Evolutionary conservation across 139 green algal species (phyloP).

Genomic region (Trebouxia sp.): DNA sequence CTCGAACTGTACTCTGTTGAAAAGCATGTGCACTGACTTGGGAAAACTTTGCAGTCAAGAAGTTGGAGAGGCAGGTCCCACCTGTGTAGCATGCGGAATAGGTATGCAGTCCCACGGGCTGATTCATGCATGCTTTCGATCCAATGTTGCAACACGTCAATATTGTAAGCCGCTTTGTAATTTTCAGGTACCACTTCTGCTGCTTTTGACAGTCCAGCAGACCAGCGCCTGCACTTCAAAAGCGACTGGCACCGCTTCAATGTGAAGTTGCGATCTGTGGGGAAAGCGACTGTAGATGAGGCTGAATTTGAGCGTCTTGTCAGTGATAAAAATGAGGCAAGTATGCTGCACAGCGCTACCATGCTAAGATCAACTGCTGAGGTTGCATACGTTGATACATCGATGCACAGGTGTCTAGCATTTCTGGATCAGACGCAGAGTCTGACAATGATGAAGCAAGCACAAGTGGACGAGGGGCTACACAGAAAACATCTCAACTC

Average conservation of each 20-base stretch:
- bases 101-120: neutral
- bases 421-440: slow-evolving; percentile 66
- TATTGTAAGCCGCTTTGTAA: neutral
- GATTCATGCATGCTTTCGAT: no score
- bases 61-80: neutral
- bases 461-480: no score
- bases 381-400: neutral
- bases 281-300: slow-evolving; percentile 58
- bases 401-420: slow-evolving; percentile 75
- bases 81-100: slow-evolving; percentile 20
- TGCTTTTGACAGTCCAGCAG: slow-evolving; percentile 28
- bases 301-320: slow-evolving; percentile 68
- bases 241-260: slow-evolving; percentile 92
- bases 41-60: neutral
- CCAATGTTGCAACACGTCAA: no score
- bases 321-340: slow-evolving; percentile 50
- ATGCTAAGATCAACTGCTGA: neutral
- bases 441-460: slow-evolving; percentile 33
- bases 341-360: no score
- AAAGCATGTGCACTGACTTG: no score
- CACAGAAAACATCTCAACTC: neutral
- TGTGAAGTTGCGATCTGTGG: slow-evolving; percentile 67
- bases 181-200: slow-evolving; percentile 24
- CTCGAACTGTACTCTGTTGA: no score
- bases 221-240: slow-evolving; percentile 86